phyloP scores from a whole-genome alignment of 768 basidiomycete species.

The Kwoniella sp. region DNA sequence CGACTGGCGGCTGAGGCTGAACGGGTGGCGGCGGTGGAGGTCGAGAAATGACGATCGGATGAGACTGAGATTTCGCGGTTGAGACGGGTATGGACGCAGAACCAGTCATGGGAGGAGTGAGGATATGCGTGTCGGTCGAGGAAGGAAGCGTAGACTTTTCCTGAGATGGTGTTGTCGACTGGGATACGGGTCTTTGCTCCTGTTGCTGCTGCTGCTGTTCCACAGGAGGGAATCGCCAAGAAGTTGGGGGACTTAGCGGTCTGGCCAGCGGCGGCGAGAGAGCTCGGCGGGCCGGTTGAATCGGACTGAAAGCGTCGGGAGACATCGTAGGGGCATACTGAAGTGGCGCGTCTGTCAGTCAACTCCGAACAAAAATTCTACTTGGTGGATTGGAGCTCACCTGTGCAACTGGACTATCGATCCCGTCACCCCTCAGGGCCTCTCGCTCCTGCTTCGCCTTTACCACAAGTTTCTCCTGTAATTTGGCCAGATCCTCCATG shows the following conservation, averaged over 20 bases:
- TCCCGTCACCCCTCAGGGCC: slow-evolving; percentile 25
- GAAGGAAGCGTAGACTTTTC: slow-evolving; percentile 3
- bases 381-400: slow-evolving; percentile 22
- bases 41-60: slow-evolving; percentile 3
- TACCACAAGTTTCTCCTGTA: slow-evolving; percentile 41
- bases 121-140: slow-evolving; percentile 20
- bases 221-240: slow-evolving; percentile 20
- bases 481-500: slow-evolving; percentile 27
- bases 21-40: slow-evolving; percentile 14
- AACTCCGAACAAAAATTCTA: background rate
- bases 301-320: slow-evolving; percentile 5
- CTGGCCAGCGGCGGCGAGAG: slow-evolving; percentile 13
- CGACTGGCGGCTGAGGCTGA: background rate
- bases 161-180: slow-evolving; percentile 9
- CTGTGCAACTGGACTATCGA: slow-evolving; percentile 18
- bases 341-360: background rate
- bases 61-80: slow-evolving; percentile 7
- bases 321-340: slow-evolving; percentile 13
- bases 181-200: background rate
- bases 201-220: background rate
- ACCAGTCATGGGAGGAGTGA: slow-evolving; percentile 16
- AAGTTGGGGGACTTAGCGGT: slow-evolving; percentile 21
- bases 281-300: slow-evolving; percentile 4
- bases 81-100: slow-evolving; percentile 4
- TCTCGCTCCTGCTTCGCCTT: slow-evolving; percentile 42